A percentile compares a stretch with the other conserved stretches of the same genome.
phyloP scores from a whole-genome alignment of 1,139 yeast species.

The Suhomyces atakaporum region DNA sequence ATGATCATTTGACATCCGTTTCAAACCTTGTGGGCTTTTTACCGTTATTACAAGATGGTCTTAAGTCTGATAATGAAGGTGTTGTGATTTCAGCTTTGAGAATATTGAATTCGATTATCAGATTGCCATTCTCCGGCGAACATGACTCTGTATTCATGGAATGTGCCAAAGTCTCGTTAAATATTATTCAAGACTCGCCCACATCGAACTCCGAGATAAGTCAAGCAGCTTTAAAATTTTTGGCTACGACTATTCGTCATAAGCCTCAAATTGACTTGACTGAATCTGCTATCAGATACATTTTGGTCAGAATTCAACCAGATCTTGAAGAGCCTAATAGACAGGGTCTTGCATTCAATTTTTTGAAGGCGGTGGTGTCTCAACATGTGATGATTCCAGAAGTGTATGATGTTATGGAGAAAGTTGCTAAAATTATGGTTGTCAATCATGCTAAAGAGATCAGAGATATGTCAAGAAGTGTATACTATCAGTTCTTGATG shows the following conservation, averaged over 20 bases:
- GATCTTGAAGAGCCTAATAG: slow-evolving; percentile 89
- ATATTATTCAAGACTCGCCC: slow-evolving; percentile 72
- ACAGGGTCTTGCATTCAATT: slow-evolving; percentile 86
- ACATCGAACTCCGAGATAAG: slow-evolving; percentile 79
- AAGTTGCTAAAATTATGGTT: slow-evolving; percentile 80
- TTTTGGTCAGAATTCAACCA: slow-evolving; percentile 76
- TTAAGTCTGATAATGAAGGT: slow-evolving; percentile 70
- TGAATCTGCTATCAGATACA: slow-evolving; percentile 71
- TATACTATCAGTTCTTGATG: slow-evolving; percentile 83
- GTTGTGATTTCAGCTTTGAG: slow-evolving; percentile 69
- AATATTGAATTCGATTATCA: slow-evolving; percentile 60
- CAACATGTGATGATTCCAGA: slow-evolving; percentile 82
- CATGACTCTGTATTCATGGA: slow-evolving; percentile 54
- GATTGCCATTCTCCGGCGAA: slow-evolving; percentile 62
- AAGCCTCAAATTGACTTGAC: slow-evolving; percentile 66
- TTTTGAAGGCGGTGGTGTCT: slow-evolving; percentile 71
- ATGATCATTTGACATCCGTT: slow-evolving; percentile 56
- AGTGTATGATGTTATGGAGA: slow-evolving; percentile 85
- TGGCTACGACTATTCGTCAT: slow-evolving; percentile 73
- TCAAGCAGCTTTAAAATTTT: slow-evolving; percentile 74
- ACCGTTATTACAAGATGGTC: slow-evolving; percentile 64
- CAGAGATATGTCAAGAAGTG: slow-evolving; percentile 82
- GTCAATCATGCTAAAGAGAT: slow-evolving; percentile 85
- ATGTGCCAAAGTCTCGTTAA: slow-evolving; percentile 65
- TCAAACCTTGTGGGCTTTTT: slow-evolving; percentile 71